Evolutionary conservation across 2,329 filamentous ascomycete genomes (phyloP), one percentile per base, ranked within the genome.

Genomic region (Anisogramma anomala): DNA sequence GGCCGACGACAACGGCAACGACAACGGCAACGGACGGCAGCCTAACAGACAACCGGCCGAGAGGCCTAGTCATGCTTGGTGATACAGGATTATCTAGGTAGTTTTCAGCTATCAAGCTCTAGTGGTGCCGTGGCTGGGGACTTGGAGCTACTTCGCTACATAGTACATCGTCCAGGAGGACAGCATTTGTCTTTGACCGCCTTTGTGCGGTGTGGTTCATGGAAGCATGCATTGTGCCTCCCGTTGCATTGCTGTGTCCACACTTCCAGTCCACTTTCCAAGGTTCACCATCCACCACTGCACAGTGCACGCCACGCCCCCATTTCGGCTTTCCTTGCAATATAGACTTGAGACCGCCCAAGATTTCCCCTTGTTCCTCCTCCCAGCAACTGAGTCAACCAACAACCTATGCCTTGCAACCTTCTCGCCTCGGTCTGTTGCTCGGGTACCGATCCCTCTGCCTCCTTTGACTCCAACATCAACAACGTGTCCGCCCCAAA

Each of bases 181-280:
- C n/a, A n/a, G n/a, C n/a, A n/a, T n/a, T n/a, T n/a, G n/a, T n/a
- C 27, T 33, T 33, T 40, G 37, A 40, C 37, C 37, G 37, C 37
- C 37, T 33, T 40, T 40, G 31, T 40, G 37, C 10, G 9, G 18
- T 14, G 30, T 15, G 30, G 30, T 18, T 32, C 30, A 23, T 5
- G 5, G 9, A 23, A 23, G 22, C 26, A 27, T 27, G 26, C 26
- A 27, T 27, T 27, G 22, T 23, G 6, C 22, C n/a, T n/a, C n/a
- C n/a, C n/a, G n/a, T n/a, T n/a, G n/a, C n/a, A n/a, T n/a, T n/a
- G n/a, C n/a, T n/a, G n/a, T n/a, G n/a, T n/a, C n/a, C n/a, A 22
- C 33, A 22, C 33, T 17, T 27, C 23, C 33, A 17, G 14, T 22
- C 20, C 23, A 35, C 33, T 19, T 22, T 22, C 20, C 23, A 35